Conservation (phyloP, 306 rosid species). For the Prunus armeniaca region DNA sequence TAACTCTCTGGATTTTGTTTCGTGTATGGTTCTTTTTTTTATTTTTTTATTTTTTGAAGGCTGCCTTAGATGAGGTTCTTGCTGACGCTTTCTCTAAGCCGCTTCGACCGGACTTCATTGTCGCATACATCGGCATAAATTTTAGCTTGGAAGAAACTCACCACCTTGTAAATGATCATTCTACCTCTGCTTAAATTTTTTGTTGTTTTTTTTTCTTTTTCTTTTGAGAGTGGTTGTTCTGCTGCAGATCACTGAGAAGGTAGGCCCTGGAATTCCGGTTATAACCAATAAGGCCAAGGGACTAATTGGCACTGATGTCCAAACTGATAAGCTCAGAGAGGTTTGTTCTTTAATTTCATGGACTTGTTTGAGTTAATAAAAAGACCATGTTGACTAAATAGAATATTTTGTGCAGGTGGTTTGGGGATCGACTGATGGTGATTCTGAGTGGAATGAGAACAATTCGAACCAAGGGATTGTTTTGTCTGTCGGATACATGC, state of each 20-base stretch:
- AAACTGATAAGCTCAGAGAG: constrained; percentile 50
- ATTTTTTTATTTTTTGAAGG: constrained; percentile 24
- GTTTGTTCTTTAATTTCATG: constrained; percentile 18
- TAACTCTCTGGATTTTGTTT: background rate
- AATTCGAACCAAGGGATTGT: constrained; percentile 40
- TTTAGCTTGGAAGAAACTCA: constrained; percentile 23
- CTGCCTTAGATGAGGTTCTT: constrained; percentile 49
- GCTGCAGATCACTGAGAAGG: constrained; percentile 28
- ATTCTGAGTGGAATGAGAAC: background rate
- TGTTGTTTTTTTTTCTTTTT: background rate
- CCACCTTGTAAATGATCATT: background rate
- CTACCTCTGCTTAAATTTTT: background rate
- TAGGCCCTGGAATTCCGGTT: constrained; percentile 42
- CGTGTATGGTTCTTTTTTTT: background rate
- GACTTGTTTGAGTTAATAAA: background rate
- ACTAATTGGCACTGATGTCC: constrained; percentile 48
- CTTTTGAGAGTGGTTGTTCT: background rate
- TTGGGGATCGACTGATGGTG: background rate
- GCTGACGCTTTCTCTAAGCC: constrained; percentile 51
- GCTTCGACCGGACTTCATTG: constrained; percentile 51
- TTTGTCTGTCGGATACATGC: constrained; percentile 52
- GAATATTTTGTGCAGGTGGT: constrained; percentile 10
- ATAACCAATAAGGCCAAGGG: constrained; percentile 41
- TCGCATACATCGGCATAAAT: constrained; percentile 29
- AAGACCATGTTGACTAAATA: background rate